Percentiles rank a stretch among this genome's conserved stretches.
Conservation (phyloP, 1,284 basidiomycete genomes). For the Rhodotorula sp. region DNA sequence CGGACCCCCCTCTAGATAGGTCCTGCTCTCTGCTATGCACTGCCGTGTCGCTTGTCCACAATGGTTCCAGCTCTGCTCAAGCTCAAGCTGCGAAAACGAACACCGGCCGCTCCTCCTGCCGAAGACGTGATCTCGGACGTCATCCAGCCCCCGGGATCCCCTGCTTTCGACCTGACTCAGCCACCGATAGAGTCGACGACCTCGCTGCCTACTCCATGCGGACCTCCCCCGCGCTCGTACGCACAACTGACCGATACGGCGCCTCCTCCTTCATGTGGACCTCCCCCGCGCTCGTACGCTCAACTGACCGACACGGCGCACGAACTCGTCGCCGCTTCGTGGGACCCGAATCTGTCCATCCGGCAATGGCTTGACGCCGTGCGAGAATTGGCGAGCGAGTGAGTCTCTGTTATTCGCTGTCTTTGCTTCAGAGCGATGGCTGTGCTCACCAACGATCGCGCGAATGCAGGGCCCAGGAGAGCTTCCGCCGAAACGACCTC, state of each 20-base stretch:
- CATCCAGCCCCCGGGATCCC: no score
- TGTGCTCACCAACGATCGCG: not conserved
- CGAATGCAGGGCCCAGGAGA: conserved; percentile 1
- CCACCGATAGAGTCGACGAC: no score
- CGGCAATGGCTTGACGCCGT: conserved; percentile 8
- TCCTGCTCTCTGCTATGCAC: no score
- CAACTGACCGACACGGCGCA: conserved; percentile 22
- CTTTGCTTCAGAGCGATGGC: not conserved
- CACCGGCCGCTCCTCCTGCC: no score
- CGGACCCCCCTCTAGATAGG: no score
- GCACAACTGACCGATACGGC: conserved; percentile 25
- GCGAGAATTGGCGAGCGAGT: conserved; percentile 14
- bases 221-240: not conserved
- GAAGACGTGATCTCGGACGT: no score
- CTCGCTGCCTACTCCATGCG: no score
- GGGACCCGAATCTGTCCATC: conserved; percentile 7
- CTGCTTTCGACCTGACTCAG: no score
- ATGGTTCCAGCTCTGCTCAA: no score
- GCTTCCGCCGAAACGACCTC: conserved; percentile 9
- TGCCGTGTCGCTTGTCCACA: no score
- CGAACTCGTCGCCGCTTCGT: conserved; percentile 10
- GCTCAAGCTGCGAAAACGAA: no score
- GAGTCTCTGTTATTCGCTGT: not conserved
- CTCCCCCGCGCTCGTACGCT: conserved; percentile 1
- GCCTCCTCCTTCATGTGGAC: no score